Evolutionary conservation across 2,329 filamentous ascomycete species (phyloP).

Genomic region (Penicillium sp.): DNA sequence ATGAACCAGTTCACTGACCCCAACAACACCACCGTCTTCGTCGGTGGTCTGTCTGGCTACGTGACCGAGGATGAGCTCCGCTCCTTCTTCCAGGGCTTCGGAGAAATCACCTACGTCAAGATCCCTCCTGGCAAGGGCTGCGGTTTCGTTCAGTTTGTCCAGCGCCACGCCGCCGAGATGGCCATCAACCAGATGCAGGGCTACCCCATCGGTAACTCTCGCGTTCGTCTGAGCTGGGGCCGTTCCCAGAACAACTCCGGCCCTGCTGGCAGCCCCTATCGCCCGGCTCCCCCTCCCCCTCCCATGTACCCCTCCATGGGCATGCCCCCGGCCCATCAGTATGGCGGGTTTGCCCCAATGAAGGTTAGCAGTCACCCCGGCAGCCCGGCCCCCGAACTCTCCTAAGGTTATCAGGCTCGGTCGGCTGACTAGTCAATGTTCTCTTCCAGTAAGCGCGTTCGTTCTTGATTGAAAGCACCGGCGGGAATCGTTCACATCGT

Average conservation of each 20-base stretch:
- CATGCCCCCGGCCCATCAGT: conserved; percentile 59
- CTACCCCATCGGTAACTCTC: conserved; percentile 97
- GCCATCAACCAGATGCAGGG: conserved; percentile 99
- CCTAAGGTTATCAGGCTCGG: conserved; percentile 22
- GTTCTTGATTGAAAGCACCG: conserved; percentile 38
- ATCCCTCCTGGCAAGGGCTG: conserved; percentile 98
- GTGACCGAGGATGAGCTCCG: conserved; percentile 99
- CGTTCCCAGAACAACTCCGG: conserved; percentile 99
- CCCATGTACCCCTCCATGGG: conserved; percentile 67
- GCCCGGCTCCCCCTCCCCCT: conserved; percentile 73
- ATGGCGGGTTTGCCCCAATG: conserved; percentile 60
- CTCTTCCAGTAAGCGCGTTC: conserved; percentile 29
- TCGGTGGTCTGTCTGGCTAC: conserved; percentile 92
- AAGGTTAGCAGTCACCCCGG: conserved; percentile 48
- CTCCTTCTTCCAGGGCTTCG: conserved; percentile 99
- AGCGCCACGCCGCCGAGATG: conserved; percentile 98
- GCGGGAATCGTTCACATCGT: conserved; percentile 39
- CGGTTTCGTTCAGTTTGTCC: conserved; percentile 97
- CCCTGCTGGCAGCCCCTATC: conserved; percentile 89
- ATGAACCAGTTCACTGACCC: conserved; percentile 99
- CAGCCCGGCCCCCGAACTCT: conserved; percentile 26
- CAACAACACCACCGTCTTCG: conserved; percentile 99
- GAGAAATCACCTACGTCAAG: conserved; percentile 99
- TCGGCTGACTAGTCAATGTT: conserved; percentile 21
- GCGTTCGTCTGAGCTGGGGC: conserved; percentile 94